phyloP scores from a whole-genome alignment of 768 basidiomycete genomes.

The Rhizopogon vinicolor region DNA sequence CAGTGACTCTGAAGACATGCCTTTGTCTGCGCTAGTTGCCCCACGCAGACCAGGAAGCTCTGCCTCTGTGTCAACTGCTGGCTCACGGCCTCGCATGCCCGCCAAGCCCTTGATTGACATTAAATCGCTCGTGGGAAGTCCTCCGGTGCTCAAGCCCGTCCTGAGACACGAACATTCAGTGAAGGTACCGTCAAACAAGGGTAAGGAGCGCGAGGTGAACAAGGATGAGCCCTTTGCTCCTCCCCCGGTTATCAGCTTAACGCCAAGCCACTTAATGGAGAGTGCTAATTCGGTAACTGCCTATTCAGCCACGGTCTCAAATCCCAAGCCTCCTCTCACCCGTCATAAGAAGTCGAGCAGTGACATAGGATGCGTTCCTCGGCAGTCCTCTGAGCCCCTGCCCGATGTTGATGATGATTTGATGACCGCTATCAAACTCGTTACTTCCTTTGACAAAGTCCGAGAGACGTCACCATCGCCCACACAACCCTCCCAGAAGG shows the following conservation, averaged over 20 bases:
- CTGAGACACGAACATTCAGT: conserved; percentile 24
- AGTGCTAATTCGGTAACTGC: neutral
- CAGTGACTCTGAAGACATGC: conserved; percentile 54
- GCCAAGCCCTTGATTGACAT: conserved; percentile 41
- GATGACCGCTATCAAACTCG: conserved; percentile 25
- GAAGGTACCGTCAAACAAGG: conserved; percentile 14
- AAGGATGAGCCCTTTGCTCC: conserved; percentile 26
- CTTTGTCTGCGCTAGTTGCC: conserved; percentile 55
- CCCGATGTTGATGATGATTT: conserved; percentile 24
- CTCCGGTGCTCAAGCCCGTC: conserved; percentile 28
- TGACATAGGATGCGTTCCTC: conserved; percentile 8
- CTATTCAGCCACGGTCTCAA: neutral
- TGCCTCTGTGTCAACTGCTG: conserved; percentile 27
- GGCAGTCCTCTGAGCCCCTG: neutral
- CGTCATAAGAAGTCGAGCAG: conserved; percentile 14
- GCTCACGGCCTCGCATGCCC: conserved; percentile 25
- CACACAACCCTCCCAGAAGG: neutral
- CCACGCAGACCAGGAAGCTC: conserved; percentile 69
- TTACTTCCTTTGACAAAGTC: conserved; percentile 21
- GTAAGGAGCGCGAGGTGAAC: conserved; percentile 15
- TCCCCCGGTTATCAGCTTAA: conserved; percentile 18
- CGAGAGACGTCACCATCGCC: conserved; percentile 9
- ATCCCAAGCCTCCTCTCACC: neutral
- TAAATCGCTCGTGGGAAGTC: conserved; percentile 27
- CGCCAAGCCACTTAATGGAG: conserved; percentile 14